A percentile compares a stretch with the other conserved stretches of the same genome.
These are phyloP conservation scores for Colletotrichum camelliae DNA, from an alignment of 2,329 filamentous ascomycete species.

Conservation along the genomic window DNA sequence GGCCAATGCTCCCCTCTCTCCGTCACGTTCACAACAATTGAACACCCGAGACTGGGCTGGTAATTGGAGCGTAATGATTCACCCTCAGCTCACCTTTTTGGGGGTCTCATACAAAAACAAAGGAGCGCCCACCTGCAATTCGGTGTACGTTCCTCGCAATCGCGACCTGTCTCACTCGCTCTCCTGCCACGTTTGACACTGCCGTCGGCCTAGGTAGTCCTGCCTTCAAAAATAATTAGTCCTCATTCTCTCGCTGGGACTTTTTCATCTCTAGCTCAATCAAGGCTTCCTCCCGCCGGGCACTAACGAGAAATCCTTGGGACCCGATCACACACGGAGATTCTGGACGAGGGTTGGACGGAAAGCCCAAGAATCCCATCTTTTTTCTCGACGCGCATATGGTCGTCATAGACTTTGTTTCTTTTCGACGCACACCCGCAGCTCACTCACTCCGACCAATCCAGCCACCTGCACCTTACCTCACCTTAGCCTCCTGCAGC, in stretches of 20 bases:
- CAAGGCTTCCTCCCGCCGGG: background rate
- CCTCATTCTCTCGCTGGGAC: background rate
- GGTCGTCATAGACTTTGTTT: slow-evolving; percentile 19
- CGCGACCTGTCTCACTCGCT: background rate
- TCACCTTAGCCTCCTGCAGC: background rate
- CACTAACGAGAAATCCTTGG: background rate
- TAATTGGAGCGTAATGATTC: background rate
- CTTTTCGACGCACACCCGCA: background rate
- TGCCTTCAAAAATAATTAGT: background rate
- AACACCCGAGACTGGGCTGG: background rate
- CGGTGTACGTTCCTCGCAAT: background rate
- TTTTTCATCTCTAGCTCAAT: background rate
- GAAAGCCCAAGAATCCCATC: slow-evolving; percentile 9
- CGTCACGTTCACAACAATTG: background rate
- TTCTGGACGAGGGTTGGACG: background rate
- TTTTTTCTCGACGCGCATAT: background rate
- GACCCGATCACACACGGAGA: background rate
- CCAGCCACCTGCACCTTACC: background rate
- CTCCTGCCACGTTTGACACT: background rate
- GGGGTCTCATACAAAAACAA: background rate
- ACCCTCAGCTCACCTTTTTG: background rate
- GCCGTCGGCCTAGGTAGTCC: background rate
- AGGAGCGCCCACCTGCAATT: background rate
- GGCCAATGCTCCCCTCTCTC: background rate
- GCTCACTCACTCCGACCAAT: background rate